Percentiles rank a stretch among this genome's conserved stretches.
Conservation (phyloP, 495 filamentous ascomycete species). For the Aspergillus sclerotiicarbonarius region DNA sequence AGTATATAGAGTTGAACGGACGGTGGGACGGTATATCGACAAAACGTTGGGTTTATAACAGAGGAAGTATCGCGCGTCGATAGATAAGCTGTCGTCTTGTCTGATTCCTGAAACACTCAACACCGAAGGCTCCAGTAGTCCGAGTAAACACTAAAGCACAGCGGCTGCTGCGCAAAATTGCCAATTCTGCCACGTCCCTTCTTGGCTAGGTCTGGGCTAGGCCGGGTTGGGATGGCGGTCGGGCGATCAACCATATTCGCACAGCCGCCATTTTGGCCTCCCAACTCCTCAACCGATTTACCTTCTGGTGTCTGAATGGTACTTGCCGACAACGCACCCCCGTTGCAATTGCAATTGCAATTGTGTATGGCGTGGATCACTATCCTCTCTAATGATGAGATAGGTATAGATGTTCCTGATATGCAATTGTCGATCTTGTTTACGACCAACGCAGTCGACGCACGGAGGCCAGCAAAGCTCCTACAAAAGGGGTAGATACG, state of each 20-base stretch:
- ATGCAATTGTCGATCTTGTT: neutral
- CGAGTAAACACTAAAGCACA: slow-evolving; percentile 6
- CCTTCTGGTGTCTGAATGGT: neutral
- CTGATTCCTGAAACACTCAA: neutral
- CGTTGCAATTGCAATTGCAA: neutral
- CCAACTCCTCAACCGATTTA: neutral
- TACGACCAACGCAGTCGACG: neutral
- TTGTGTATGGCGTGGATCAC: neutral
- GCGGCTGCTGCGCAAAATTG: neutral
- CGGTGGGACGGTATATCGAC: neutral
- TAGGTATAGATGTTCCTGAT: neutral
- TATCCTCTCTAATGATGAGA: neutral
- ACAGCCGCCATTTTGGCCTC: slow-evolving; percentile 6
- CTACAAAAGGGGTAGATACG: neutral
- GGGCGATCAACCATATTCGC: slow-evolving; percentile 2
- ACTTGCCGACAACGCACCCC: neutral
- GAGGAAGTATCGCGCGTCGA: neutral
- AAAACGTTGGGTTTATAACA: neutral
- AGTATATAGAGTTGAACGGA: neutral
- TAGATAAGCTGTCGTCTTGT: neutral
- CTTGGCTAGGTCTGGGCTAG: slow-evolving; percentile 14
- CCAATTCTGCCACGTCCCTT: slow-evolving; percentile 27
- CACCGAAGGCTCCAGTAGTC: neutral
- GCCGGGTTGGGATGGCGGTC: slow-evolving; percentile 19
- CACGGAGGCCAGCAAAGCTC: neutral